Percentiles rank a stretch among this genome's conserved stretches.
phyloP scores from a whole-genome alignment of 495 filamentous ascomycete species.

The Neurospora sp. region DNA sequence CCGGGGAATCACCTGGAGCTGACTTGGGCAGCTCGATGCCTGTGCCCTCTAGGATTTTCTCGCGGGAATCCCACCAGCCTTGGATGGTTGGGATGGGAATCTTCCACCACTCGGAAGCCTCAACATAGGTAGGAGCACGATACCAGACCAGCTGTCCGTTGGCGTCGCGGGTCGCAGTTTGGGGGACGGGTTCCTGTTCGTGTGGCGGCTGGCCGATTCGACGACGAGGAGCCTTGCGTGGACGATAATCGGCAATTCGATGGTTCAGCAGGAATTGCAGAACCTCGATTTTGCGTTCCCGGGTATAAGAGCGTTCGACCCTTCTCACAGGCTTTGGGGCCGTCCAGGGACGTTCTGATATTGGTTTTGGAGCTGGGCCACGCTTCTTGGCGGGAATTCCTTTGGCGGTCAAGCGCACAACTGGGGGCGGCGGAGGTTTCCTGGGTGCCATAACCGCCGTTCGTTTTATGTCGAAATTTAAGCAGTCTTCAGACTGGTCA shows the following conservation, averaged over 20 bases:
- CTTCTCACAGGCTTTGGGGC: conserved; percentile 13
- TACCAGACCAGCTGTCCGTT: conserved; percentile 13
- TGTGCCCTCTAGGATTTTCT: conserved; percentile 18
- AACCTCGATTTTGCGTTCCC: conserved; percentile 22
- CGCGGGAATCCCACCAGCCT: conserved; percentile 20
- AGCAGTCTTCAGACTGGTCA: not conserved
- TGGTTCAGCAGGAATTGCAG: conserved; percentile 19
- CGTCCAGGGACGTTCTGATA: conserved; percentile 10
- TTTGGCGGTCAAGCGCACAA: conserved; percentile 6
- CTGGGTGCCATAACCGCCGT: not conserved
- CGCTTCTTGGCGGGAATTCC: conserved; percentile 6
- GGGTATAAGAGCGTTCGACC: conserved; percentile 14
- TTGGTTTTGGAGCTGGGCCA: conserved; percentile 13
- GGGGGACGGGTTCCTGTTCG: not conserved
- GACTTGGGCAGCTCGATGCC: conserved; percentile 11
- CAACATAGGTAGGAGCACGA: conserved; percentile 18
- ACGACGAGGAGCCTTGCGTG: conserved; percentile 6
- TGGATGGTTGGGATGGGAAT: conserved; percentile 18
- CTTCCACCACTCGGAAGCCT: conserved; percentile 17
- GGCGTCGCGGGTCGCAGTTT: not conserved
- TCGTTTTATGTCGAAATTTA: not conserved
- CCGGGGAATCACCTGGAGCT: not conserved
- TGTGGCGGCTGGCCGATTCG: conserved; percentile 16
- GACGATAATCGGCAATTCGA: conserved; percentile 9
- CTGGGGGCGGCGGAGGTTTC: not conserved